phyloP scores from a whole-genome alignment of 2,329 filamentous ascomycete species.

The Aaosphaeria pasadenensis region DNA sequence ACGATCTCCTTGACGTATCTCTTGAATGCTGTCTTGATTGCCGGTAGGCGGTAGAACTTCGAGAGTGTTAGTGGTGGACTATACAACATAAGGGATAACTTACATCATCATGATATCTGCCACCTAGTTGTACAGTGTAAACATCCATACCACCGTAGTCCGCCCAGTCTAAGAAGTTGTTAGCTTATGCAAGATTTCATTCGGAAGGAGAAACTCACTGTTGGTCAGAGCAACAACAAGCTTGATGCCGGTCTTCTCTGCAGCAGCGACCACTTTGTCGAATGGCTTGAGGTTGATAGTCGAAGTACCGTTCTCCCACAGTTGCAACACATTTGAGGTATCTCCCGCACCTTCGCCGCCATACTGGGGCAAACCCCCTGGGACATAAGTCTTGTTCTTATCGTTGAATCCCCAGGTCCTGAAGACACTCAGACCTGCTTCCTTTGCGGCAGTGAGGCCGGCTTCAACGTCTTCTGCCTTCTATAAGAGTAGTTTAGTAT shows the following conservation, averaged over 20 bases:
- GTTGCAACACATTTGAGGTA: conserved; percentile 47
- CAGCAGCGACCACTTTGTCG: conserved; percentile 52
- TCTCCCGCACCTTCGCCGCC: conserved; percentile 49
- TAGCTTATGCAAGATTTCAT: no score
- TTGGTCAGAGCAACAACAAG: conserved; percentile 55
- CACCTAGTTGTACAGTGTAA: conserved; percentile 55
- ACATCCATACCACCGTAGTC: conserved; percentile 61
- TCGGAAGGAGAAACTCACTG: conserved; percentile 26
- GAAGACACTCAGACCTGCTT: conserved; percentile 52
- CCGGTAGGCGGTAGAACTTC: conserved; percentile 41
- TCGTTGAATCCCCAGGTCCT: conserved; percentile 60
- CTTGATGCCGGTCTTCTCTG: conserved; percentile 51
- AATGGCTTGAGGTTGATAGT: conserved; percentile 47
- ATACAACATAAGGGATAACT: background rate
- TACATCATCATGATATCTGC: conserved; percentile 51
- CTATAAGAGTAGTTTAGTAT: conserved; percentile 19
- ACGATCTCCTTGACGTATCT: conserved; percentile 51
- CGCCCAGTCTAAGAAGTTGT: conserved; percentile 41
- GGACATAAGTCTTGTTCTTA: conserved; percentile 49
- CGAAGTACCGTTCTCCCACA: conserved; percentile 43
- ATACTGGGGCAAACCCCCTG: conserved; percentile 50
- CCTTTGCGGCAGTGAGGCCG: conserved; percentile 46
- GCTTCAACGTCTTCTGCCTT: conserved; percentile 48
- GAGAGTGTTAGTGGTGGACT: background rate
- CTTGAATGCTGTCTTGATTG: conserved; percentile 51